These are phyloP conservation scores for Citrus sp. DNA, from an alignment of 345 rosid genomes.

Conservation along the genomic window DNA sequence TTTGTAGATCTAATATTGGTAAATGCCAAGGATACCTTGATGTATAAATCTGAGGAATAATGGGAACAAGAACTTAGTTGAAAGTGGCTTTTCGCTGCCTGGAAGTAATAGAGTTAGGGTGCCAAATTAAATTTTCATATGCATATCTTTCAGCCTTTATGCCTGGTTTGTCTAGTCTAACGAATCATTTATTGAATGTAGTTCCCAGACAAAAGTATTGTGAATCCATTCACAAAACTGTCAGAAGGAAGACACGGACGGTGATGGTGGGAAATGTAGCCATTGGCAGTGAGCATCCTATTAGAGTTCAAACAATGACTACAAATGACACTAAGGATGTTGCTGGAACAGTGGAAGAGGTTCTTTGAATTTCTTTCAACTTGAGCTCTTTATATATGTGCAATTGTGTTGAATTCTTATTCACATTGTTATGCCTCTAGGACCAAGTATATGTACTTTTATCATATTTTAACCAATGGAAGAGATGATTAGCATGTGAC, in stretches of 20 bases:
- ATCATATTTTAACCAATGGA: background rate
- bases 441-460: background rate
- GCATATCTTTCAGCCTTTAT: constrained; percentile 3
- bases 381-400: constrained; percentile 4
- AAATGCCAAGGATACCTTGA: background rate
- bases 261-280: constrained; percentile 95
- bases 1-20: background rate
- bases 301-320: constrained; percentile 96
- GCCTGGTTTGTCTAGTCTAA: constrained; percentile 8
- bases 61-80: background rate
- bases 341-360: constrained; percentile 94
- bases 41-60: background rate
- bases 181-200: constrained; percentile 25
- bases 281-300: constrained; percentile 92
- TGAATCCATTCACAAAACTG: constrained; percentile 81
- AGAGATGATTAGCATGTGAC: background rate
- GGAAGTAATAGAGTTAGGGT: background rate
- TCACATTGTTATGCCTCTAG: background rate
- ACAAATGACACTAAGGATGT: constrained; percentile 86
- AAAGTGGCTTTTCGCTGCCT: background rate
- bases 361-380: constrained; percentile 21
- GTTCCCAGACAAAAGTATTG: constrained; percentile 96
- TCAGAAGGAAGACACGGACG: constrained; percentile 85
- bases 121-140: background rate
- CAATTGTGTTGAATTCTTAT: background rate